Base-by-base conservation (phyloP, 176 grass and related monocot genomes). In the Neostapfia colusana region DNA sequence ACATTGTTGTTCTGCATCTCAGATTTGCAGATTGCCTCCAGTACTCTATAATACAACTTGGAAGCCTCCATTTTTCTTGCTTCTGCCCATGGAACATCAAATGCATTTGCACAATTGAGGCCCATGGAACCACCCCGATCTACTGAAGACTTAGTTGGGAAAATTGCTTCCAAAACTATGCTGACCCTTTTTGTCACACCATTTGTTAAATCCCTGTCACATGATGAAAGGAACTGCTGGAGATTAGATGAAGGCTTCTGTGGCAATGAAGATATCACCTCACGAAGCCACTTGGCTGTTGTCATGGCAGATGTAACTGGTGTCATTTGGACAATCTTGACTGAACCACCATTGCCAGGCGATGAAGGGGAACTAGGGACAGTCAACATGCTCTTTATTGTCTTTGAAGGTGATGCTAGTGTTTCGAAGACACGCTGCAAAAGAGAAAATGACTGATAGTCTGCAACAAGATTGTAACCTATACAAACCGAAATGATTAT, bases 261-360 rank as follows among this genome's bases (percentile, higher is more conserved):
- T 27, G 87, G 82, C 68, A 92, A 88, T 46, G 80, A 86, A 83
- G 86, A 98, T 77, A 98, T 92, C 62, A 98, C 82, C 25, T 93
- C 91, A 38, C 87, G 86, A 76, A 98, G 86, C 91, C 95, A 98
- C 82, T 93, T 98, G 76, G 95, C 89, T 56, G 95, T 89, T 79
- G 89, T 92, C 95, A 98, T 98, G 24, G 95, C 95, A 50, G 91
- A 88, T 63, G 85, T 94, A 71, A 94, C 87, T 61, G 95, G 95
- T 27, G 91, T 98, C 84, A 96, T 87, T 65, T 83, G 89, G 81
- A 83, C 45, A 66, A 86, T 75, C 82, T 92, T 97, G 51, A 89
- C 41, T 78, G 68, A 84, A 80, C 79, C 79, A 86, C 58, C 76
- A 73, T 60, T 88, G 66, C 34, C 69, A 76, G 76, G 82, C 43